Conservation (phyloP, 23 red algal species). For the Gracilaria gracilis region DNA sequence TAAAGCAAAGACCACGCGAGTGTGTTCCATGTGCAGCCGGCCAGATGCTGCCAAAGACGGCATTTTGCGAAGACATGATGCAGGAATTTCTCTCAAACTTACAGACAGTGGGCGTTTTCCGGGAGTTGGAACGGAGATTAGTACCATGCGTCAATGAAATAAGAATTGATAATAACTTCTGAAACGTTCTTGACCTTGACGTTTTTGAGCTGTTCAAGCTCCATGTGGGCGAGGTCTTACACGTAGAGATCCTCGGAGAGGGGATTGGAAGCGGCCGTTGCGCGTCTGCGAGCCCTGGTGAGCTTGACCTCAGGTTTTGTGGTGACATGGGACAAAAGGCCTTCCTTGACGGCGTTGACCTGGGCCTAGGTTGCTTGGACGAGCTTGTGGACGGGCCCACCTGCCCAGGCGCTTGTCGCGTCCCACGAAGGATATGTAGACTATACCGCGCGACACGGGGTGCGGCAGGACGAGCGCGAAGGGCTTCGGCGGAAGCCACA, state of each 20-base stretch:
- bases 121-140: constrained; percentile 71
- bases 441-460: constrained; percentile 32
- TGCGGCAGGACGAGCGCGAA: neutral
- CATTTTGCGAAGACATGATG: constrained; percentile 46
- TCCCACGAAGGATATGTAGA: constrained; percentile 77
- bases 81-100: constrained; percentile 72
- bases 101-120: constrained; percentile 49
- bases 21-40: constrained; percentile 44
- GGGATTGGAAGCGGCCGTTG: constrained; percentile 63
- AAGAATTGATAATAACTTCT: constrained; percentile 57
- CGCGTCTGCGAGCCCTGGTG: constrained; percentile 36
- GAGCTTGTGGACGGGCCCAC: constrained; percentile 69
- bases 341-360: neutral
- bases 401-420: constrained; percentile 78
- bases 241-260: constrained; percentile 41
- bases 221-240: constrained; percentile 46
- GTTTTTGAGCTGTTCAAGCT: constrained; percentile 39
- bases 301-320: constrained; percentile 49
- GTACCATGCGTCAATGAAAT: constrained; percentile 88
- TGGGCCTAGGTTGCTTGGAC: constrained; percentile 10
- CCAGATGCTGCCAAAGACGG: constrained; percentile 34
- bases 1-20: constrained; percentile 81
- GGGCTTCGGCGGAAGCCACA: neutral
- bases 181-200: constrained; percentile 85
- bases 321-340: neutral